phyloP scores from a whole-genome alignment of 1,284 basidiomycete genomes.

The Cutaneotrichosporon cavernicola region DNA sequence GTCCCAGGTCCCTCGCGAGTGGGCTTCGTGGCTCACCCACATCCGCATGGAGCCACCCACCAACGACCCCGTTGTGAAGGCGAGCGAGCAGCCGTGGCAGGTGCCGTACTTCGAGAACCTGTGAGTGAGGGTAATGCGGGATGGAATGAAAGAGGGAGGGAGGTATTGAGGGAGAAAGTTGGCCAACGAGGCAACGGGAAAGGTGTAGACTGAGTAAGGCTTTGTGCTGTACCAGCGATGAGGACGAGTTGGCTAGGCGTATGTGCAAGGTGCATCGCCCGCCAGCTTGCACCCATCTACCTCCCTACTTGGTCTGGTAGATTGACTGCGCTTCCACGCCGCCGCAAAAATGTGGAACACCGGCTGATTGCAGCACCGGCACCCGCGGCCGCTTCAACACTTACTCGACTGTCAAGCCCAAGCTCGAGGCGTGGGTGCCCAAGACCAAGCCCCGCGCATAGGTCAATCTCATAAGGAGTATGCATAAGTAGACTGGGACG shows the following conservation, averaged over 20 bases:
- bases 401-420: conserved; percentile 81
- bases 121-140: conserved; percentile 57
- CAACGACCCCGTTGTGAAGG: conserved; percentile 69
- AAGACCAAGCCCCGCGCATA: conserved; percentile 60
- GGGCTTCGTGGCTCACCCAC: conserved; percentile 92
- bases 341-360: background rate
- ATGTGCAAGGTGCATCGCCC: background rate
- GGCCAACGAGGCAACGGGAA: background rate
- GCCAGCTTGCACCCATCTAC: background rate
- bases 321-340: background rate
- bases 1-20: conserved; percentile 85
- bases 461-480: background rate
- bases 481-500: conserved; percentile 12
- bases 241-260: background rate
- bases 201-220: background rate
- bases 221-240: too few relatives aligned
- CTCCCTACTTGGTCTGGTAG: background rate
- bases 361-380: conserved; percentile 60
- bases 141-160: background rate
- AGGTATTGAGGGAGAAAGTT: too few relatives aligned
- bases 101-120: conserved; percentile 42
- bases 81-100: conserved; percentile 73
- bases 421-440: conserved; percentile 79
- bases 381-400: conserved; percentile 82
- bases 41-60: conserved; percentile 78